phyloP scores from a whole-genome alignment of 2,329 filamentous ascomycete species.

The Botrytis hyacinthi region DNA sequence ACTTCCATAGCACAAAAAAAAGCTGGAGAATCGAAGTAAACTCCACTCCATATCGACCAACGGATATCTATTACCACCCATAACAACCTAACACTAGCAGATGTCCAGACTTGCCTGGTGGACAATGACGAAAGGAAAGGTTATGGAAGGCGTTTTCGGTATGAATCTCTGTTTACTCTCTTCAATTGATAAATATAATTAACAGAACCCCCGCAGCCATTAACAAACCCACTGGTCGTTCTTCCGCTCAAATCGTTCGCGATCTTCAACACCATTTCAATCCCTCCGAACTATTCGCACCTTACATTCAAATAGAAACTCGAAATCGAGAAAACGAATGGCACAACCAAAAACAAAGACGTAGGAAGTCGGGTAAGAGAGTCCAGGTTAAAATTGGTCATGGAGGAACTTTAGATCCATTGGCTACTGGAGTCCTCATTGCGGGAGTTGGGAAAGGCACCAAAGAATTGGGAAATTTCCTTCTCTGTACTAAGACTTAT shows the following conservation, averaged over 20 bases:
- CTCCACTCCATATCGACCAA: neutral
- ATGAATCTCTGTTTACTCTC: slow-evolving; percentile 30
- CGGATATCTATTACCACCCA: slow-evolving; percentile 2
- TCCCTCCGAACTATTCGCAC: slow-evolving; percentile 73
- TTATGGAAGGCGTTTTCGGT: slow-evolving; percentile 64
- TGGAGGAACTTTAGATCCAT: slow-evolving; percentile 89
- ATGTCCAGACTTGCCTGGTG: slow-evolving; percentile 31
- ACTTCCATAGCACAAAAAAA: slow-evolving; percentile 2
- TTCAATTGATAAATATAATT: slow-evolving; percentile 11
- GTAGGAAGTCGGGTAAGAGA: slow-evolving; percentile 53
- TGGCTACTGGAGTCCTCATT: slow-evolving; percentile 90
- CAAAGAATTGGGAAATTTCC: slow-evolving; percentile 74
- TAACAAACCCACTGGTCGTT: slow-evolving; percentile 85
- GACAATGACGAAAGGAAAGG: slow-evolving; percentile 42
- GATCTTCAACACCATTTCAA: slow-evolving; percentile 84
- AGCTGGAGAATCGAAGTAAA: neutral
- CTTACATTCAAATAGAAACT: slow-evolving; percentile 67
- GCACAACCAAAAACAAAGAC: slow-evolving; percentile 54
- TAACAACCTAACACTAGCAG: slow-evolving; percentile 17
- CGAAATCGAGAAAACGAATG: slow-evolving; percentile 55
- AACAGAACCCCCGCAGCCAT: slow-evolving; percentile 60
- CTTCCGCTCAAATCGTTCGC: slow-evolving; percentile 87
- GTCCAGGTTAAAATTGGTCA: slow-evolving; percentile 91
- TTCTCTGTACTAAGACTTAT: slow-evolving; percentile 90
- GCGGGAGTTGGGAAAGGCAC: slow-evolving; percentile 85